Conservation (phyloP, 2,329 filamentous ascomycete species). For the Pseudogymnoascus sp. region DNA sequence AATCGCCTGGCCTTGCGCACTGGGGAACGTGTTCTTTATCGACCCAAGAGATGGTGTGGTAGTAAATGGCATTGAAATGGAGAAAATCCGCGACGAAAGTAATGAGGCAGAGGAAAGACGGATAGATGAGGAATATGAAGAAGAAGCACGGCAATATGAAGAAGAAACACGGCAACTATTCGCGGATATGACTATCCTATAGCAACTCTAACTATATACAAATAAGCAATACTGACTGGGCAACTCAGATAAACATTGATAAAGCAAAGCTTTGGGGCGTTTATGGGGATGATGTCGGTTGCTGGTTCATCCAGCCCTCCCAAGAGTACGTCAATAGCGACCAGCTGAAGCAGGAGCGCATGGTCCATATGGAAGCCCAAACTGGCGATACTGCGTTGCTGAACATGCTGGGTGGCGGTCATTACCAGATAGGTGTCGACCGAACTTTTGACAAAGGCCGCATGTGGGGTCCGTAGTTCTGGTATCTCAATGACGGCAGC, state of each 20-base stretch:
- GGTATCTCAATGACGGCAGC: slow-evolving; percentile 40
- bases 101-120: not conserved
- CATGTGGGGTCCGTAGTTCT: slow-evolving; percentile 37
- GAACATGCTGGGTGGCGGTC: slow-evolving; percentile 46
- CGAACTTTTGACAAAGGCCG: slow-evolving; percentile 33
- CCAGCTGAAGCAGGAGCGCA: slow-evolving; percentile 44
- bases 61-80: not conserved
- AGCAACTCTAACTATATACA: not conserved
- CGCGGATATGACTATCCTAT: not conserved
- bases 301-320: slow-evolving; percentile 42
- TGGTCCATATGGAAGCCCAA: slow-evolving; percentile 41
- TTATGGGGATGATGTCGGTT: slow-evolving; percentile 40
- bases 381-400: slow-evolving; percentile 44
- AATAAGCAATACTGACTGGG: slow-evolving; percentile 30
- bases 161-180: not conserved
- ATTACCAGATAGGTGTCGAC: slow-evolving; percentile 32
- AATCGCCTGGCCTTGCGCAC: not conserved
- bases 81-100: not conserved
- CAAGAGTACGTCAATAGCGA: slow-evolving; percentile 46
- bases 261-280: slow-evolving; percentile 39
- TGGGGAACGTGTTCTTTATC: not conserved
- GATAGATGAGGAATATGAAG: not conserved
- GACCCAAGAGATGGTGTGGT: not conserved
- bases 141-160: not conserved
- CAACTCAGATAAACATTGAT: slow-evolving; percentile 27